Conservation (phyloP, 768 basidiomycete genomes). For the Rossbeevera mucosa region DNA sequence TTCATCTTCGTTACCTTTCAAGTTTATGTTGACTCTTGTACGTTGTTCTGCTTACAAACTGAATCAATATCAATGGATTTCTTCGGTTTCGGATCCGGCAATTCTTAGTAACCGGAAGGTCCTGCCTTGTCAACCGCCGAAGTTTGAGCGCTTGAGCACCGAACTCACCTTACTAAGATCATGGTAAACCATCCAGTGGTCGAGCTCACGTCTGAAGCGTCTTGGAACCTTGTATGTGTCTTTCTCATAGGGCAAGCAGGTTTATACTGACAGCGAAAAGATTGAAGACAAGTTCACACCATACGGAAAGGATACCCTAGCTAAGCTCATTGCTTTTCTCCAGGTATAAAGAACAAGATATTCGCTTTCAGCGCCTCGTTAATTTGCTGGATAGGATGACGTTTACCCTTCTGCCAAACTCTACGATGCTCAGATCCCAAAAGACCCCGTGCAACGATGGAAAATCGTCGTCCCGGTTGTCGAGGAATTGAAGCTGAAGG, state of each 20-base stretch:
- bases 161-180: too few relatives aligned
- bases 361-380: not conserved
- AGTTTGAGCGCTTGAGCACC: too few relatives aligned
- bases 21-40: constrained; percentile 7
- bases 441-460: constrained; percentile 74
- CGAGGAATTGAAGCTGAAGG: constrained; percentile 81
- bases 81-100: not conserved
- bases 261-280: constrained; percentile 34
- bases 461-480: constrained; percentile 76
- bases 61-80: constrained; percentile 10
- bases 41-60: constrained; percentile 3
- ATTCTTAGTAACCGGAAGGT: constrained; percentile 12
- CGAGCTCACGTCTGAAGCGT: constrained; percentile 74
- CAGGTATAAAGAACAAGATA: constrained; percentile 46
- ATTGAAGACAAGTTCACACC: constrained; percentile 91
- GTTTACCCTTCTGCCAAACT: constrained; percentile 74
- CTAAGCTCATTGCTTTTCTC: constrained; percentile 79
- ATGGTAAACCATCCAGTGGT: constrained; percentile 70
- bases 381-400: constrained; percentile 58
- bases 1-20: not conserved
- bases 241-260: not conserved
- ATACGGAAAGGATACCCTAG: constrained; percentile 80
- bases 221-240: constrained; percentile 76
- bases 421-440: constrained; percentile 78
- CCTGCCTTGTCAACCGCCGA: too few relatives aligned